Evolutionary conservation across 352 stramenopile species (phyloP).

Genomic region (Globisporangium mamillatum): DNA sequence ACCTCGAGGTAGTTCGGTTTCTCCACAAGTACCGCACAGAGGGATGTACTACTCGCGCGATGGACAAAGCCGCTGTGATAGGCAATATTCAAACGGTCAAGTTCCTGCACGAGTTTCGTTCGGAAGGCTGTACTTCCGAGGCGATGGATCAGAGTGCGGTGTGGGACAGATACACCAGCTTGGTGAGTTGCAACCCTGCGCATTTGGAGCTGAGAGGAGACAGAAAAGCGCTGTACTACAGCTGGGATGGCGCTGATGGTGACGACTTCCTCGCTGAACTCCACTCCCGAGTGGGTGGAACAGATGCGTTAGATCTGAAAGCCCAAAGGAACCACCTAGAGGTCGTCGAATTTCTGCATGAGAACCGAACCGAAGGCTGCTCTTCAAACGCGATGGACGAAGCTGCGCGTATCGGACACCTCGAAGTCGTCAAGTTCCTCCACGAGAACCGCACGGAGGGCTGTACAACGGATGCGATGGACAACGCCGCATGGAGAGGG

Average conservation of each 20-base stretch:
- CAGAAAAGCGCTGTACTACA: neutral
- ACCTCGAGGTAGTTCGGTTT: conserved; percentile 4
- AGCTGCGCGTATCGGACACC: neutral
- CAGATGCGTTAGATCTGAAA: neutral
- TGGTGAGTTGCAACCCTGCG: neutral
- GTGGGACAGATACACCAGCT: neutral
- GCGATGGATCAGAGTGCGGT: neutral
- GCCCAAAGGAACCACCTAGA: neutral
- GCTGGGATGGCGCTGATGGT: neutral
- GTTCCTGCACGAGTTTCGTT: neutral
- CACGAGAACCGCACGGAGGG: neutral
- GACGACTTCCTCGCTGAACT: neutral
- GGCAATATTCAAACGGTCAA: neutral
- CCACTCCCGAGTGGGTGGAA: neutral
- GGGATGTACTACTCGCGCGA: neutral
- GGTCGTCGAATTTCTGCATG: conserved; percentile 1
- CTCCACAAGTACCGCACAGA: conserved; percentile 3
- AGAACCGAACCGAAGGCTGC: neutral
- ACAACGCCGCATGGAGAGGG: neutral
- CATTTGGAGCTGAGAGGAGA: neutral
- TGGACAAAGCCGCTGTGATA: conserved; percentile 2
- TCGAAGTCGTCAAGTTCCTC: conserved; percentile 3
- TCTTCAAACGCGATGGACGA: neutral
- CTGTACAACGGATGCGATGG: neutral
- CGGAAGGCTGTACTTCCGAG: neutral